phyloP scores from a whole-genome alignment of 78 protist genomes.

The Thecamonas trahens region DNA sequence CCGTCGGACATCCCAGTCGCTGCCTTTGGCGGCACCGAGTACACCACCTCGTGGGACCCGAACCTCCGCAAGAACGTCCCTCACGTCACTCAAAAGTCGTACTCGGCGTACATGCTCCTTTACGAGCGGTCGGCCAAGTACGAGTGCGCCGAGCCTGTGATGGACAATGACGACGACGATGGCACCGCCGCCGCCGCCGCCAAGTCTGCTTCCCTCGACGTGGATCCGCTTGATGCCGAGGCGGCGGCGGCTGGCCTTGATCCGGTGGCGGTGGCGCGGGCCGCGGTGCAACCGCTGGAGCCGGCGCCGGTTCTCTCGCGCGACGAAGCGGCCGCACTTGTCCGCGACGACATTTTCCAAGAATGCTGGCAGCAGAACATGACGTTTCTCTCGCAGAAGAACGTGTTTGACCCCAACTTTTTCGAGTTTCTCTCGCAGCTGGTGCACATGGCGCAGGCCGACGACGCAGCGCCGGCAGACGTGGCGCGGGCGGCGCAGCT shows the following conservation, averaged over 20 bases:
- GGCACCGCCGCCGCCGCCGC: background rate
- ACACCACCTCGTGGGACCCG: conserved; percentile 13
- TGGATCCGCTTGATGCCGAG: background rate
- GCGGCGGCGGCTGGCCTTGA: too few species aligned
- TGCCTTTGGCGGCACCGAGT: conserved; percentile 58
- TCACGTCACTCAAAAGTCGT: background rate
- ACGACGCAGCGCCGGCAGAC: background rate
- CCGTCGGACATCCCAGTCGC: conserved; percentile 40
- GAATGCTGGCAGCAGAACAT: conserved; percentile 61
- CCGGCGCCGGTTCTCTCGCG: too few species aligned
- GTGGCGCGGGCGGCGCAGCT: background rate
- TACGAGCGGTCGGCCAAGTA: conserved; percentile 10
- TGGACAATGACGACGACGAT: background rate
- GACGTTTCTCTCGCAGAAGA: conserved; percentile 48
- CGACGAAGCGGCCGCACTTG: too few species aligned
- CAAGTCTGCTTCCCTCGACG: background rate
- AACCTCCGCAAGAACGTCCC: background rate
- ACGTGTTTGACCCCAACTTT: conserved; percentile 54
- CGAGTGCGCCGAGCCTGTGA: background rate
- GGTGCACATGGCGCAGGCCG: background rate
- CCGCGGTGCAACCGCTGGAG: too few species aligned
- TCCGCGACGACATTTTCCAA: conserved; percentile 30
- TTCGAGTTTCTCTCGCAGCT: conserved; percentile 19
- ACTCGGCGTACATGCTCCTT: conserved; percentile 63
- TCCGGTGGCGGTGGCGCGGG: too few species aligned